Evolutionary conservation across 305 asterid species (phyloP), one percentile per base, ranked within the genome.

Genomic region (Solanum hybrid): DNA sequence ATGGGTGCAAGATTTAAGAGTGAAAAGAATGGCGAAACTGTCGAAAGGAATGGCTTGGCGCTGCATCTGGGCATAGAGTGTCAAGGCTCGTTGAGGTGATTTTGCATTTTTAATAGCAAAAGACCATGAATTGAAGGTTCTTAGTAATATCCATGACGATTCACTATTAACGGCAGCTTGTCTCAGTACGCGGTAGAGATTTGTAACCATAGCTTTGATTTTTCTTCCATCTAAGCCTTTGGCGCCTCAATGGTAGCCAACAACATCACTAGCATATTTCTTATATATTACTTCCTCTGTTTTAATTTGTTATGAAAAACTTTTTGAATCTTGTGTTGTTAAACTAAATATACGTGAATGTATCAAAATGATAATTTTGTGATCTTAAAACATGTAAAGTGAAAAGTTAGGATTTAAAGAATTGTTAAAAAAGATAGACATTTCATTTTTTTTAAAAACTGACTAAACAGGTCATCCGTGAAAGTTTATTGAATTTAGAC

Each of bases 21-120:
- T 76, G 56, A 76, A 87, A 76, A 76, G 86, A 87, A 87, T 46
- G 77, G 86, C 36, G 56, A 87, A 76, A 26, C 86, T 87, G 75
- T 87, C 89, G 9, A 76, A 29, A 1, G 86, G 56, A 32, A 32
- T 60, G 2, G 85, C 56, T 75, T 22, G 40, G 51, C 89, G 86
- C 26, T 46, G 89, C 89, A 88, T 88, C 29, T 46, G 24, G 13
- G 75, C 10, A 37, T 46, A 76, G 3, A 88, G 85, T 10, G 56
- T 22, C 35, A 88, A 76, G 42, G 77, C 86, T 76, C 77, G 35
- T 76, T 76, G 86, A 38, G 89, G 76, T 34, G 89, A 35, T 71
- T 76, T 76, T 14, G 89, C 76, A 76, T 31, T 76, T 34, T 42
- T 76, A 34, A 75, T 20, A 12, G 89, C 76, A 32, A 75, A 24